Evolutionary conservation across 2,329 filamentous ascomycete species (phyloP), one percentile per base, ranked within the genome.

Genomic region (Trichoderma afroharzianum): DNA sequence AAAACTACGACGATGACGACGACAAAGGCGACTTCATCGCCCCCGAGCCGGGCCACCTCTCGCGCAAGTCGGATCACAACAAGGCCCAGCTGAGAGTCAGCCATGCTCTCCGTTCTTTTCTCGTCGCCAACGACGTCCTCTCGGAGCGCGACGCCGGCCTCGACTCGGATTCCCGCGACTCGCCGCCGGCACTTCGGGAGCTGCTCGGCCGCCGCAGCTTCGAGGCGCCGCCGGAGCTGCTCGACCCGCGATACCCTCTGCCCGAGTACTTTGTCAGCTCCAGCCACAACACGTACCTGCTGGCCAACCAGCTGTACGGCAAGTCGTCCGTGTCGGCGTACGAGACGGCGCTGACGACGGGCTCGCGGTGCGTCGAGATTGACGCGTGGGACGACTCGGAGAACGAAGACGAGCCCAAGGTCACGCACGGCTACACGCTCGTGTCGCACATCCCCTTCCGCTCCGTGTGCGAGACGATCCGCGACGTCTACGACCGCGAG

Each of bases 261-360:
- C 87, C 90, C 2, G 89, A 92, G 74, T 93, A 93, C 80, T 93
- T 90, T 76, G 88, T 93, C 80, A 91, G 88, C 79, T 92, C 90
- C 4, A 91, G 88, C 74, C 91, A 93, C 81, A 93, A 93, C 79
- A 93, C 91, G 0, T 93, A 93, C 76, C 82, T 93, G 30, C 83
- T 90, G 76, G 91, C 90, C 0, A 89, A 93, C 78, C 91, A 93
- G 80, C 86, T 93, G 2, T 91, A 85, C 75, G 91, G 91, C 5
- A 82, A 82, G 26, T 91, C 89, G 2, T 88, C 87, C 3, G 88
- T 89, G 8, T 82, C 84, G 4, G 90, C 89, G 0, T 93, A 93
- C 76, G 85, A 90, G 75, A 88, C 84, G 6, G 88, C 89, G 0
- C 81, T 93, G 18, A 82, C 81, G 33, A 87, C 89, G 0, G 91